Percentiles rank a stretch among this genome's conserved stretches.
Evolutionary conservation across 2,329 filamentous ascomycete genomes (phyloP).

Genomic region (Exophiala alcalophila): DNA sequence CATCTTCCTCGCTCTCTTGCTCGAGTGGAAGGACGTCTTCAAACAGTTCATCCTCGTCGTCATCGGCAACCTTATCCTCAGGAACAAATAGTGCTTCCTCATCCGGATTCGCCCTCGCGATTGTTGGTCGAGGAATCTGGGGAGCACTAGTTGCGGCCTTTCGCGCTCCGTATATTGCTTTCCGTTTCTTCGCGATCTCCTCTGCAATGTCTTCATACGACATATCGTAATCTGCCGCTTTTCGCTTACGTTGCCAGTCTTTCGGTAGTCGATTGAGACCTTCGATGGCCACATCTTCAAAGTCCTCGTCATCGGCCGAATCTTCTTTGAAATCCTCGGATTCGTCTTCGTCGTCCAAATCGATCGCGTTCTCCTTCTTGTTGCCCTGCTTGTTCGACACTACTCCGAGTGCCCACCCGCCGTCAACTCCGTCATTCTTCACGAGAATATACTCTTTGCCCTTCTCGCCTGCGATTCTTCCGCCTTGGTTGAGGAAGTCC

Average conservation of each 20-base stretch:
- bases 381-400: slow-evolving; percentile 81
- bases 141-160: slow-evolving; percentile 21
- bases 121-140: neutral
- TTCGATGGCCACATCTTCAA: slow-evolving; percentile 90
- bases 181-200: slow-evolving; percentile 44
- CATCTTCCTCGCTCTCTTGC: slow-evolving; percentile 52
- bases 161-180: slow-evolving; percentile 47
- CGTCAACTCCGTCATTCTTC: slow-evolving; percentile 91
- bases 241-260: slow-evolving; percentile 40
- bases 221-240: slow-evolving; percentile 37
- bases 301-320: slow-evolving; percentile 63
- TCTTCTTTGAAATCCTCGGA: slow-evolving; percentile 13
- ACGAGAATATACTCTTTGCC: slow-evolving; percentile 93
- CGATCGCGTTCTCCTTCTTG: slow-evolving; percentile 81
- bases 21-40: slow-evolving; percentile 45
- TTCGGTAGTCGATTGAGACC: slow-evolving; percentile 82
- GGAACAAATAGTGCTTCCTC: slow-evolving; percentile 57
- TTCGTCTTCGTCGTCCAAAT: slow-evolving; percentile 69
- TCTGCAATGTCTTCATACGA: slow-evolving; percentile 35
- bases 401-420: slow-evolving; percentile 92
- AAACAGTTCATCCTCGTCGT: slow-evolving; percentile 57
- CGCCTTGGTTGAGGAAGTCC: slow-evolving; percentile 57
- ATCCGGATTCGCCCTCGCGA: slow-evolving; percentile 31
- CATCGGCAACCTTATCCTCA: slow-evolving; percentile 42
- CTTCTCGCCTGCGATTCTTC: slow-evolving; percentile 64